phyloP scores from a whole-genome alignment of 805 yeast species.

The Ogataea parapolymorpha region DNA sequence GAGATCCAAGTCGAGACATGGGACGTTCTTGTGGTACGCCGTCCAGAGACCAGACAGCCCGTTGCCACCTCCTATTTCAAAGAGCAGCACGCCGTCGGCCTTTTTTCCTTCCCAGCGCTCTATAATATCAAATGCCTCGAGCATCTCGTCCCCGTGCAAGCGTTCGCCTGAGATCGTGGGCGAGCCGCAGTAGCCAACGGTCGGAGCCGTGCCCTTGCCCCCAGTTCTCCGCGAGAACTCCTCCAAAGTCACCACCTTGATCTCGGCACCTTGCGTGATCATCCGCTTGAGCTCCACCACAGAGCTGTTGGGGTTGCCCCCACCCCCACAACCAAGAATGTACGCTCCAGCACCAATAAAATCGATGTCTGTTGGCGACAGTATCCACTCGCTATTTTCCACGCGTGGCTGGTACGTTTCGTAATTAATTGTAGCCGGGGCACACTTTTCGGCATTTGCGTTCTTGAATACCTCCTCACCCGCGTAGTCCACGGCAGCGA shows the following conservation, averaged over 20 bases:
- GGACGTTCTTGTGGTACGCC: constrained; percentile 16
- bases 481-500: constrained; percentile 6
- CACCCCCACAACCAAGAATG: constrained; percentile 48
- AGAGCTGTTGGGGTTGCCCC: constrained; percentile 40
- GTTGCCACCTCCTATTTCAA: constrained; percentile 45
- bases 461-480: constrained; percentile 11
- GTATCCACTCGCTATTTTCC: constrained; percentile 33
- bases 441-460: constrained; percentile 9
- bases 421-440: constrained; percentile 15
- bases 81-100: constrained; percentile 34
- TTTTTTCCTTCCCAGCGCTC: constrained; percentile 28
- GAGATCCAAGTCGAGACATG: constrained; percentile 38
- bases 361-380: constrained; percentile 41
- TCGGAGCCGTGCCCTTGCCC: constrained; percentile 31
- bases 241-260: constrained; percentile 34
- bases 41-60: constrained; percentile 34
- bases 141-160: constrained; percentile 38
- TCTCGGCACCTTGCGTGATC: constrained; percentile 33
- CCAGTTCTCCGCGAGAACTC: constrained; percentile 24
- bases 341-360: constrained; percentile 39
- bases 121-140: constrained; percentile 29
- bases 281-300: constrained; percentile 34
- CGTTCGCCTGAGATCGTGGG: constrained; percentile 43
- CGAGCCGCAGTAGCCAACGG: constrained; percentile 42
- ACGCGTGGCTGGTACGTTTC: constrained; percentile 14